Conservation (phyloP, 306 rosid genomes). For the Cicer yamashitae region DNA sequence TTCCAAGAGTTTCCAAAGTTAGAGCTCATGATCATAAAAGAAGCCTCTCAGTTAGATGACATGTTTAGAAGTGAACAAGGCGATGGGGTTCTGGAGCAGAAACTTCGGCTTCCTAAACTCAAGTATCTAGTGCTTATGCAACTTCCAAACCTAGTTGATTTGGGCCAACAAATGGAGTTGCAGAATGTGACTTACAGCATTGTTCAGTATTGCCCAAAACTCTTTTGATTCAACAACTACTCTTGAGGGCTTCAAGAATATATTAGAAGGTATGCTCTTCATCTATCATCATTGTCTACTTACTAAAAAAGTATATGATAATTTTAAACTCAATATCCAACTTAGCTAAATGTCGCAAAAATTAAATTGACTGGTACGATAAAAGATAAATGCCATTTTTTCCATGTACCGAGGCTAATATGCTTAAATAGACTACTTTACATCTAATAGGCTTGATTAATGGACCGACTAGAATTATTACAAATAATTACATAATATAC, state of each 20-base stretch:
- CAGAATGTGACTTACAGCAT: not conserved
- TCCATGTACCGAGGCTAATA: no score
- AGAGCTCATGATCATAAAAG: slow-evolving; percentile 16
- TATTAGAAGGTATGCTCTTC: slow-evolving; percentile 1
- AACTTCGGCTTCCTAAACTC: slow-evolving; percentile 13
- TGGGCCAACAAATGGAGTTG: slow-evolving; percentile 13
- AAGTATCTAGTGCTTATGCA: slow-evolving; percentile 15
- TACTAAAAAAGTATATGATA: no score
- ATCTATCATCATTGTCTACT: not conserved
- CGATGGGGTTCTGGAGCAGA: not conserved
- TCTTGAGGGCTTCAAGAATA: not conserved
- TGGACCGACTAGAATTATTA: no score
- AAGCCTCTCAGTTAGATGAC: slow-evolving; percentile 8
- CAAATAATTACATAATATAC: no score
- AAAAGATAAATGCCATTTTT: no score
- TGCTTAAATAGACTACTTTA: no score
- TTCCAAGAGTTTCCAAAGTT: slow-evolving; percentile 10
- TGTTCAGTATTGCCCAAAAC: not conserved
- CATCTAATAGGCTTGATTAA: no score
- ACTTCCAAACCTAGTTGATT: not conserved
- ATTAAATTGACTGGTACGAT: no score
- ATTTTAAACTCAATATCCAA: no score
- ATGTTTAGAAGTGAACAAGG: not conserved
- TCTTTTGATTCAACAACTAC: slow-evolving; percentile 4
- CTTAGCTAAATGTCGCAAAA: no score